phyloP scores from a whole-genome alignment of 192 early-diverging fungal species.

The Spizellomyces punctatus region DNA sequence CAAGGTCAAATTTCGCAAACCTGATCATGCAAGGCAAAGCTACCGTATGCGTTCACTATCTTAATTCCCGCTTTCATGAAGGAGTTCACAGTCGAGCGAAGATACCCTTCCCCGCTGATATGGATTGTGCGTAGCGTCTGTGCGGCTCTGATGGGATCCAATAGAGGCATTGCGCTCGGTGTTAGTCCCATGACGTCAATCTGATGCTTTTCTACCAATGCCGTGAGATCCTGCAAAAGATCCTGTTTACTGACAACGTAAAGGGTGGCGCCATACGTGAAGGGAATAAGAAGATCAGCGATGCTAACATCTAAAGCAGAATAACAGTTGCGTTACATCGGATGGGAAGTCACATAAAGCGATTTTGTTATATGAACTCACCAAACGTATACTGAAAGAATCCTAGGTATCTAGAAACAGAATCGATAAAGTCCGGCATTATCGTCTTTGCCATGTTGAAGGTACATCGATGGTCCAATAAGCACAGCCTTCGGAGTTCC shows the following conservation, averaged over 20 bases:
- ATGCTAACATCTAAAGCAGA: slow-evolving; percentile 3
- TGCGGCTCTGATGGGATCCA: not conserved
- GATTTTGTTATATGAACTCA: not conserved
- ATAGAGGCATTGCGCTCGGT: not conserved
- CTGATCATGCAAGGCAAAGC: too few species aligned
- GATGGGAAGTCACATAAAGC: too few species aligned
- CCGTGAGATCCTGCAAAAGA: not conserved
- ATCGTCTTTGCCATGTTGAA: not conserved
- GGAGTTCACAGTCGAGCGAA: not conserved
- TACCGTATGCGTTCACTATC: slow-evolving; percentile 3
- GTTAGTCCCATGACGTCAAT: not conserved
- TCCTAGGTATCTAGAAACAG: not conserved
- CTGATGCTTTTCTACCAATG: not conserved
- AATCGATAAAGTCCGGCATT: not conserved
- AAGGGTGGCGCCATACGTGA: not conserved
- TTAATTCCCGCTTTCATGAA: not conserved
- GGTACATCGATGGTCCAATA: slow-evolving; percentile 23
- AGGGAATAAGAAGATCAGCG: not conserved
- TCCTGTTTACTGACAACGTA: not conserved
- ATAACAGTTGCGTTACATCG: not conserved
- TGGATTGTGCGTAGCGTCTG: not conserved
- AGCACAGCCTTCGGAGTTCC: slow-evolving; percentile 40
- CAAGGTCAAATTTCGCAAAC: too few species aligned
- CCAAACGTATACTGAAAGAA: slow-evolving; percentile 4
- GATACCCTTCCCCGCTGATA: not conserved